Conservation (phyloP, 2,329 filamentous ascomycete species). For the Aplosporella prunicola region DNA sequence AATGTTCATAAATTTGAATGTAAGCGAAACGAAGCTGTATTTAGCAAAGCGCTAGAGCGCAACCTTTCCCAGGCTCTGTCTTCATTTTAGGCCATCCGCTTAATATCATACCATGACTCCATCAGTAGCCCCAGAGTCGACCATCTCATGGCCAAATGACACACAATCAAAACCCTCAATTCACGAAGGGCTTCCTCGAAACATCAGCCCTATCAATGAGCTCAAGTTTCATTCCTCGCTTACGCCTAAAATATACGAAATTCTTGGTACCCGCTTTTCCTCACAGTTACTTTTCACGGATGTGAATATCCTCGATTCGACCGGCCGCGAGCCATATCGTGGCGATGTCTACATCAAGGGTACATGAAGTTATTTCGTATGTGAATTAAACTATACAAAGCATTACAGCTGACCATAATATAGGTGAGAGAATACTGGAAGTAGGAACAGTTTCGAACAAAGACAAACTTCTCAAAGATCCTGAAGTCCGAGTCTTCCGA, state of each 20-base stretch:
- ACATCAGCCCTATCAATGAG: not conserved
- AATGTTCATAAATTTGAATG: too few species aligned
- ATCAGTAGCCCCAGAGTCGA: too few species aligned
- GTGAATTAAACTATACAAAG: too few species aligned
- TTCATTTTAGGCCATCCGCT: too few species aligned
- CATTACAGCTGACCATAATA: not conserved
- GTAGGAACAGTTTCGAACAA: slow-evolving; percentile 27
- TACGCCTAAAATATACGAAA: slow-evolving; percentile 26
- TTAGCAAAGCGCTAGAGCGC: too few species aligned
- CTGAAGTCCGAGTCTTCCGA: slow-evolving; percentile 28
- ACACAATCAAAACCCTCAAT: too few species aligned
- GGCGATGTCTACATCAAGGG: slow-evolving; percentile 34
- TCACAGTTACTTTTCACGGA: slow-evolving; percentile 30
- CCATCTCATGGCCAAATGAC: too few species aligned
- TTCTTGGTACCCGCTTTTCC: slow-evolving; percentile 25
- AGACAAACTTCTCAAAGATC: slow-evolving; percentile 17
- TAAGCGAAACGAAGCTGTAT: too few species aligned
- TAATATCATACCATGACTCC: too few species aligned
- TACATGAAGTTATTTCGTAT: slow-evolving; percentile 10
- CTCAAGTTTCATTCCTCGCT: slow-evolving; percentile 12
- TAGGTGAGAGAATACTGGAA: slow-evolving; percentile 25
- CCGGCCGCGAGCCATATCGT: slow-evolving; percentile 27
- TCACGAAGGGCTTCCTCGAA: slow-evolving; percentile 5
- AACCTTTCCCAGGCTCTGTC: too few species aligned
- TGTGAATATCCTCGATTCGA: slow-evolving; percentile 34